Evolutionary conservation across 1,139 yeast genomes (phyloP).

Genomic region (Blastobotrys aristatus): DNA sequence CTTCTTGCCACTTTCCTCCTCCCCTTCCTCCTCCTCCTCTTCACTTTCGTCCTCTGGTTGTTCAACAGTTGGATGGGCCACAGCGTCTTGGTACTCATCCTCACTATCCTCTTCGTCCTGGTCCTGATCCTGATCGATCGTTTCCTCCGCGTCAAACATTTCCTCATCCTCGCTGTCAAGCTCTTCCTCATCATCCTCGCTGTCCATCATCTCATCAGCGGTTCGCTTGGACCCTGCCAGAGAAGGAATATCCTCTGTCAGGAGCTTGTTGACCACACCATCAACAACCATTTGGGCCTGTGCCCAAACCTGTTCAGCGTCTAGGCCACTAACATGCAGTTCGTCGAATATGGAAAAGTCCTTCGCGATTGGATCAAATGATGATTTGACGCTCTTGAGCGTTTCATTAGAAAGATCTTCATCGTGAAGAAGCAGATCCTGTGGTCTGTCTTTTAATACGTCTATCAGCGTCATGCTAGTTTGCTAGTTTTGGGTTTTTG

Average conservation of each 20-base stretch:
- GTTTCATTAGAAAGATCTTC: constrained; percentile 29
- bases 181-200: constrained; percentile 15
- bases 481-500: not conserved
- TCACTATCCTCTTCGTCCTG: constrained; percentile 20
- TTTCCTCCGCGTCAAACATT: constrained; percentile 14
- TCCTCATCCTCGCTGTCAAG: constrained; percentile 9
- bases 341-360: constrained; percentile 72
- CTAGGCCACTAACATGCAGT: constrained; percentile 78
- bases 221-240: constrained; percentile 14
- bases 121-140: constrained; percentile 13
- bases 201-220: constrained; percentile 23
- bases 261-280: constrained; percentile 54
- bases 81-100: constrained; percentile 17
- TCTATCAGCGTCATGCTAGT: constrained; percentile 14
- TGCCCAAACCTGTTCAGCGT: constrained; percentile 89
- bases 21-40: constrained; percentile 26
- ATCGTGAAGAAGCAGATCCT: constrained; percentile 29
- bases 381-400: constrained; percentile 44
- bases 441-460: constrained; percentile 25
- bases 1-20: constrained; percentile 24
- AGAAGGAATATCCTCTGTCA: constrained; percentile 32
- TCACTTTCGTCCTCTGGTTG: constrained; percentile 13
- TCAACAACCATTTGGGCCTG: constrained; percentile 82
- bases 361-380: constrained; percentile 61
- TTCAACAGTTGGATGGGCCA: constrained; percentile 11